A percentile compares a stretch with the other conserved stretches of the same genome.
phyloP scores from a whole-genome alignment of 1,284 basidiomycete genomes.

The Tremellales sp. region DNA sequence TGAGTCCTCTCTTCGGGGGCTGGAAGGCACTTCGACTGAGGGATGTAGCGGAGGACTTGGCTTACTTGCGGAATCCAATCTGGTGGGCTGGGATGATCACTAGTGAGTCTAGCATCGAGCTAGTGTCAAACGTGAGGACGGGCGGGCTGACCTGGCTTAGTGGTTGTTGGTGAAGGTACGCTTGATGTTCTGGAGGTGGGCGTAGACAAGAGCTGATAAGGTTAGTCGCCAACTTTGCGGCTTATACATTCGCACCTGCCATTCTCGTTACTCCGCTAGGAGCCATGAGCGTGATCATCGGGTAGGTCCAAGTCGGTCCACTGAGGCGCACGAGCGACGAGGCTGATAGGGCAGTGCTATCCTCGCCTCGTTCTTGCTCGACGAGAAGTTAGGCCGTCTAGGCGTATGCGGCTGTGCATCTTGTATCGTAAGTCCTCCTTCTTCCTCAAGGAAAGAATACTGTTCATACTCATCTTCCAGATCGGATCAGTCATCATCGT shows the following conservation, averaged over 20 bases:
- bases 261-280: conserved; percentile 95
- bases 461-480: conserved; percentile 6
- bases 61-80: conserved; percentile 87
- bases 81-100: conserved; percentile 98
- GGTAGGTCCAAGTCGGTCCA: conserved; percentile 52
- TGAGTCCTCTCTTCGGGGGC: conserved; percentile 52
- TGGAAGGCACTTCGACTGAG: conserved; percentile 1
- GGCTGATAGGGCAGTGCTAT: conserved; percentile 60
- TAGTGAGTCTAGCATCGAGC: conserved; percentile 57
- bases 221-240: conserved; percentile 95
- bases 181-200: background rate
- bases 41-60: conserved; percentile 66
- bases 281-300: conserved; percentile 94
- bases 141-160: conserved; percentile 42
- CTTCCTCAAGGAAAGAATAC: background rate
- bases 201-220: background rate
- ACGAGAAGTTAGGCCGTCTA: conserved; percentile 90
- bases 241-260: conserved; percentile 96
- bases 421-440: conserved; percentile 58
- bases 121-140: background rate
- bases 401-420: conserved; percentile 88
- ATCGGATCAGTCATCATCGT: conserved; percentile 93
- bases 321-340: no score
- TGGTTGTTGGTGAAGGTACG: conserved; percentile 83
- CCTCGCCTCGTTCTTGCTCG: conserved; percentile 85